Evolutionary conservation across 2,329 filamentous ascomycete genomes (phyloP).

Genomic region (Penicillium rolfsii): DNA sequence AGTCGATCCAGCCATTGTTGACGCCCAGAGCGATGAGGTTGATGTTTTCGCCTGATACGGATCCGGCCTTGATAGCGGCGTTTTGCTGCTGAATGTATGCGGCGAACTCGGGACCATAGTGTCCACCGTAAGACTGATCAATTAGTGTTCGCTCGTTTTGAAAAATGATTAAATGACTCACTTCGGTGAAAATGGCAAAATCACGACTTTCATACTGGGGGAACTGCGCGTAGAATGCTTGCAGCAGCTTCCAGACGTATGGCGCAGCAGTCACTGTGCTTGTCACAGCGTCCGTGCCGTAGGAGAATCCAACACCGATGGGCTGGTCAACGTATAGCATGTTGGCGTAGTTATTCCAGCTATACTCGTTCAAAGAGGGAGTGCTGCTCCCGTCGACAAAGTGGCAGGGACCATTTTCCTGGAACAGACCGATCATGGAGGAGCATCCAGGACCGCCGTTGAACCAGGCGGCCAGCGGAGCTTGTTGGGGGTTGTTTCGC

Average conservation of each 20-base stretch:
- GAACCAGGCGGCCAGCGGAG: constrained; percentile 56
- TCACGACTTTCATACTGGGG: constrained; percentile 45
- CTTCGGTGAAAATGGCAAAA: constrained; percentile 42
- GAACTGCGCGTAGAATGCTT: constrained; percentile 48
- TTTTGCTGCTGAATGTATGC: constrained; percentile 46
- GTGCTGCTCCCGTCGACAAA: constrained; percentile 1
- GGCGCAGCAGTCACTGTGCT: constrained; percentile 53
- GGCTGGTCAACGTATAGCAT: constrained; percentile 20
- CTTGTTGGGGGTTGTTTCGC: constrained; percentile 48
- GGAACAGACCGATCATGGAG: constrained; percentile 57
- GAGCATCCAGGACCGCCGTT: constrained; percentile 59
- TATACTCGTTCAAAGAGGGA: constrained; percentile 27
- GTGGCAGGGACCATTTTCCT: constrained; percentile 52
- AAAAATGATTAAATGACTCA: background rate
- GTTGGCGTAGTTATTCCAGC: constrained; percentile 22
- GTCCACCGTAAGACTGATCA: constrained; percentile 40
- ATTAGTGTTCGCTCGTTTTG: background rate
- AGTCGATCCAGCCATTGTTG: constrained; percentile 62
- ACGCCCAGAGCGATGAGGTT: constrained; percentile 59
- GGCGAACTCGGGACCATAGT: constrained; percentile 42
- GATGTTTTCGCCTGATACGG: constrained; percentile 48
- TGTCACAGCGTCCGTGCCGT: constrained; percentile 36
- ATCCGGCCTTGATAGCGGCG: constrained; percentile 40
- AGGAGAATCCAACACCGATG: constrained; percentile 32
- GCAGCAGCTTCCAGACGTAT: constrained; percentile 61